Percentiles rank a stretch among this genome's conserved stretches.
Evolutionary conservation across 1,284 basidiomycete species (phyloP).

Genomic region (Heterobasidion annosum): DNA sequence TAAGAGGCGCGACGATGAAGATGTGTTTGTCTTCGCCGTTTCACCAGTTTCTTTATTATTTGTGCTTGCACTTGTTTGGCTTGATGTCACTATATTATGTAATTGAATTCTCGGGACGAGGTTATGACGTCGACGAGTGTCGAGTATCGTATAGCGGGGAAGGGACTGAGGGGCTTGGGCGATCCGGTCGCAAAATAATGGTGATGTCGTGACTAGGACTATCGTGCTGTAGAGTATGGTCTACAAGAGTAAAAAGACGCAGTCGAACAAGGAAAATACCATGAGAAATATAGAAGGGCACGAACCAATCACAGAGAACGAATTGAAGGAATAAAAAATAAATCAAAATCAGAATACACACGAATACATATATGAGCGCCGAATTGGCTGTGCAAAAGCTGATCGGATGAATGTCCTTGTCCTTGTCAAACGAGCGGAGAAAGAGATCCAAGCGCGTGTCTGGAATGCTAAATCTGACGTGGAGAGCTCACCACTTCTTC

Average conservation of each 20-base stretch:
- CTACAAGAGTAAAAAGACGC: neutral
- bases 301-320: neutral
- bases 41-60: neutral
- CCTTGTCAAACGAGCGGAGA: too few species aligned
- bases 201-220: too few species aligned
- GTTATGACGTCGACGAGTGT: too few species aligned
- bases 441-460: too few species aligned
- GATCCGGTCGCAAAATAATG: too few species aligned
- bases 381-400: too few species aligned
- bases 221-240: neutral
- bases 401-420: too few species aligned
- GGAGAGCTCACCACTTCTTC: conserved; percentile 21
- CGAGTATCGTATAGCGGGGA: too few species aligned
- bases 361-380: too few species aligned
- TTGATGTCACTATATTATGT: neutral
- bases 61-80: neutral
- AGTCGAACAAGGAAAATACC: neutral
- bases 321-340: neutral
- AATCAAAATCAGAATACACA: too few species aligned
- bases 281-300: neutral
- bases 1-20: too few species aligned
- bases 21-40: neutral
- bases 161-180: too few species aligned
- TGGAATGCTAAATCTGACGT: neutral
- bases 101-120: neutral